Evolutionary conservation across 2,329 filamentous ascomycete species (phyloP).

Genomic region (Coccinonectria pachysandricola): DNA sequence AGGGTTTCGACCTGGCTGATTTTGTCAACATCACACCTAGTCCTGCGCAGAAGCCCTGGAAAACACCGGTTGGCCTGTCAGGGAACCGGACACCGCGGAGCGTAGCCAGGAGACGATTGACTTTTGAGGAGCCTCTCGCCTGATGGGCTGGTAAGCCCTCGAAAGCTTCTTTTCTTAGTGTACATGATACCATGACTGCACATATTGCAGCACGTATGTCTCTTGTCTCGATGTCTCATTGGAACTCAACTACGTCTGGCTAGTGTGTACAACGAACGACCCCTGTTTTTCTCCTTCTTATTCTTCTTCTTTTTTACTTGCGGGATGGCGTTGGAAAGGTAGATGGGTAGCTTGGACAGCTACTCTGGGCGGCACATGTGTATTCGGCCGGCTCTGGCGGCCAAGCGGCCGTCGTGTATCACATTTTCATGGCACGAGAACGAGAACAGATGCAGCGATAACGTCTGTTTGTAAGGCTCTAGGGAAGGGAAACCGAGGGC

Average conservation of each 20-base stretch:
- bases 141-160: no score
- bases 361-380: background rate
- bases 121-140: constrained; percentile 59
- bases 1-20: constrained; percentile 85
- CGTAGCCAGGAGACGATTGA: constrained; percentile 64
- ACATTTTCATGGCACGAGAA: constrained; percentile 3
- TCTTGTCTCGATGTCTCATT: constrained; percentile 9
- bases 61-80: constrained; percentile 56
- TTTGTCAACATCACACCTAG: constrained; percentile 97
- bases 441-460: constrained; percentile 2
- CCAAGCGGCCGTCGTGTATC: background rate
- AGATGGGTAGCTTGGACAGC: background rate
- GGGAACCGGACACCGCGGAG: constrained; percentile 47
- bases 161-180: constrained; percentile 13
- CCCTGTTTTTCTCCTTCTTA: no score
- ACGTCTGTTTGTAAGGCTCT: no score
- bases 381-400: background rate
- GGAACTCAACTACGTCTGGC: background rate
- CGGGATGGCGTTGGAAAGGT: background rate
- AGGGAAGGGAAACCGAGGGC: no score
- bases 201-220: constrained; percentile 16
- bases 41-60: constrained; percentile 83
- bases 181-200: constrained; percentile 29
- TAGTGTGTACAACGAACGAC: background rate
- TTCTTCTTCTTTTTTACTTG: background rate